These are phyloP conservation scores for Trichophaea hybrida DNA, from an alignment of 2,329 filamentous ascomycete genomes.

Conservation along the genomic window DNA sequence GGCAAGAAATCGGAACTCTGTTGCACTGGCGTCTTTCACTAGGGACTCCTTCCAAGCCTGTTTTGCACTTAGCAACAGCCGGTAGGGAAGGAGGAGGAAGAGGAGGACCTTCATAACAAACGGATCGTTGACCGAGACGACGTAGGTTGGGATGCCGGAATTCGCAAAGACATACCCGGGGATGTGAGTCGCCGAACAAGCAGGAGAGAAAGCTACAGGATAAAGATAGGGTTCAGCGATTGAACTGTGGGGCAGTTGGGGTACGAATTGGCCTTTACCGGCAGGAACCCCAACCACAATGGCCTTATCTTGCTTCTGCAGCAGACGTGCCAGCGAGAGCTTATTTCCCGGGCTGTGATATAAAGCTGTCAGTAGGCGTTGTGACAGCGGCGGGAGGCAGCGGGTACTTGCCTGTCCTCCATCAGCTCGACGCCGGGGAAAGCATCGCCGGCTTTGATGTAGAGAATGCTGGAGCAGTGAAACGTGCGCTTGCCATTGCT, in stretches of 20 bases:
- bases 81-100: not conserved
- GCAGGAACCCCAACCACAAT: conserved; percentile 26
- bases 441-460: conserved; percentile 64
- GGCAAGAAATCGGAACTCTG: conserved; percentile 25
- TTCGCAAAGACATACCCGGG: conserved; percentile 21
- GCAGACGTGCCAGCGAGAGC: conserved; percentile 69
- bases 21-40: conserved; percentile 11
- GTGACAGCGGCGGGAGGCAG: not conserved
- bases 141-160: conserved; percentile 20
- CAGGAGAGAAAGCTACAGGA: conserved; percentile 19
- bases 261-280: conserved; percentile 20
- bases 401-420: conserved; percentile 43
- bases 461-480: conserved; percentile 47
- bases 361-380: not conserved
- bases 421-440: conserved; percentile 65
- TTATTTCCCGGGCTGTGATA: conserved; percentile 53
- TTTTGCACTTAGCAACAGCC: not conserved
- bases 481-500: conserved; percentile 35
- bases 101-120: conserved; percentile 25
- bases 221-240: not conserved
- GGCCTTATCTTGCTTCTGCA: conserved; percentile 32
- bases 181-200: conserved; percentile 24
- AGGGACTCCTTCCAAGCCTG: conserved; percentile 6
- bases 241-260: not conserved
- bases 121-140: conserved; percentile 26